phyloP scores from a whole-genome alignment of 257 asterid genomes.

The Nicotiana noctiflora region DNA sequence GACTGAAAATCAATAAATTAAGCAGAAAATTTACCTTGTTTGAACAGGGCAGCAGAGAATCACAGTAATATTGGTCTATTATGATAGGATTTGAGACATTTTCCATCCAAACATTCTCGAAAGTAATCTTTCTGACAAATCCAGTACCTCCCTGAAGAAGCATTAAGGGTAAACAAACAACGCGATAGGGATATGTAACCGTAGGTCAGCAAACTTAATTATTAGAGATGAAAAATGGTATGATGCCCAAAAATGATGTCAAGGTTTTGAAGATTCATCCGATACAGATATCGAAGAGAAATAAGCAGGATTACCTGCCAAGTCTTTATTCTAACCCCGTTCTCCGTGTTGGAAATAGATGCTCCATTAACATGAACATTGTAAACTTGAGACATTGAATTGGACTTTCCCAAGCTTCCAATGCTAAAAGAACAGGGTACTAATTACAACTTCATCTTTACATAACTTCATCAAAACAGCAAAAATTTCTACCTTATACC shows the following conservation, averaged over 20 bases:
- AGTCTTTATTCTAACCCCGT: slow-evolving; percentile 84
- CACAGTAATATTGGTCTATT: slow-evolving; percentile 83
- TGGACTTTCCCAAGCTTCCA: slow-evolving; percentile 76
- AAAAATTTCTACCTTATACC: slow-evolving; percentile 66
- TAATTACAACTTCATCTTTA: not conserved
- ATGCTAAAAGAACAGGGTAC: slow-evolving; percentile 36
- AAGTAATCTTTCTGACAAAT: slow-evolving; percentile 47
- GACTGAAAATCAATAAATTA: not conserved
- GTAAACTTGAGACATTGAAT: slow-evolving; percentile 41
- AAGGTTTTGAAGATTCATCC: not conserved
- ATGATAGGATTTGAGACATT: slow-evolving; percentile 87
- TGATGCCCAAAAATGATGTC: not conserved
- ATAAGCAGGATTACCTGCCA: slow-evolving; percentile 60
- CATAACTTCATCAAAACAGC: not conserved
- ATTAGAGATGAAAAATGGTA: not conserved
- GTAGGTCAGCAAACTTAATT: not conserved
- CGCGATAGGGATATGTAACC: not conserved
- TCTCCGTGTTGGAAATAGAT: slow-evolving; percentile 38
- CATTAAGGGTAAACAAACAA: not conserved
- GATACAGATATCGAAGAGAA: not conserved
- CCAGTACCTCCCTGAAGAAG: slow-evolving; percentile 81
- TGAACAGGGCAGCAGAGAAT: slow-evolving; percentile 44
- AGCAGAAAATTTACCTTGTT: slow-evolving; percentile 53
- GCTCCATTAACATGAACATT: slow-evolving; percentile 58
- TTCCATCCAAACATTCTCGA: slow-evolving; percentile 61